Evolutionary conservation across 2,329 filamentous ascomycete genomes (phyloP).

Genomic region (Cytospora leucostoma): DNA sequence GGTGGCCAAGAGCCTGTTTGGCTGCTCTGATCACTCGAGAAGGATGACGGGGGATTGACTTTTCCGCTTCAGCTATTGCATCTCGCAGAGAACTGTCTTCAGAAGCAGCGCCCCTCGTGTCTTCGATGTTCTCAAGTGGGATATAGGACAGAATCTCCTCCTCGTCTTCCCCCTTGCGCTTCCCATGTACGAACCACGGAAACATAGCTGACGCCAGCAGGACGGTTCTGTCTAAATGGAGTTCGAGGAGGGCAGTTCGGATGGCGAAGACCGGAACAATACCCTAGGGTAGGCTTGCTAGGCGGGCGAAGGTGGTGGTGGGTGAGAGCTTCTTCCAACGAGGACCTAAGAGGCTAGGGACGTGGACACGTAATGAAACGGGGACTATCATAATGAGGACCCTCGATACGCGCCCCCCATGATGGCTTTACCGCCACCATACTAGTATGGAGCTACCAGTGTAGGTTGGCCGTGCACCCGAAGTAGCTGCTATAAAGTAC

Average conservation of each 20-base stretch:
- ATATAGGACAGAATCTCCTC: slow-evolving; percentile 10
- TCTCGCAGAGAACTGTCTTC: slow-evolving; percentile 1
- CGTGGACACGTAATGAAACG: background rate
- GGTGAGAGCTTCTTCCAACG: background rate
- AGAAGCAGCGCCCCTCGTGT: background rate
- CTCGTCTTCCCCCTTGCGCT: background rate
- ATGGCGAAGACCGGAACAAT: background rate
- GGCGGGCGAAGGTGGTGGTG: background rate
- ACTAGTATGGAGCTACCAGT: background rate
- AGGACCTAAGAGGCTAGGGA: background rate
- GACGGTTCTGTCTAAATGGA: background rate
- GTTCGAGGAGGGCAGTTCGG: background rate
- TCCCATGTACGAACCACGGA: background rate
- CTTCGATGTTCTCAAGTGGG: slow-evolving; percentile 11
- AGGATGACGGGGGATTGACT: background rate
- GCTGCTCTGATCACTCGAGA: background rate
- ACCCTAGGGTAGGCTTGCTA: no score
- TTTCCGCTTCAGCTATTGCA: background rate
- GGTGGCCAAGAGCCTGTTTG: background rate
- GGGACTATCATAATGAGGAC: background rate
- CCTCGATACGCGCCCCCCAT: background rate
- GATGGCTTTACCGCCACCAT: background rate
- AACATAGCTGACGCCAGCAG: background rate
- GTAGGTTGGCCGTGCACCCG: background rate
- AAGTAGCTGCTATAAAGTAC: background rate